These are phyloP conservation scores for Brassica cretica DNA, from an alignment of 345 rosid genomes.

Conservation along the genomic window DNA sequence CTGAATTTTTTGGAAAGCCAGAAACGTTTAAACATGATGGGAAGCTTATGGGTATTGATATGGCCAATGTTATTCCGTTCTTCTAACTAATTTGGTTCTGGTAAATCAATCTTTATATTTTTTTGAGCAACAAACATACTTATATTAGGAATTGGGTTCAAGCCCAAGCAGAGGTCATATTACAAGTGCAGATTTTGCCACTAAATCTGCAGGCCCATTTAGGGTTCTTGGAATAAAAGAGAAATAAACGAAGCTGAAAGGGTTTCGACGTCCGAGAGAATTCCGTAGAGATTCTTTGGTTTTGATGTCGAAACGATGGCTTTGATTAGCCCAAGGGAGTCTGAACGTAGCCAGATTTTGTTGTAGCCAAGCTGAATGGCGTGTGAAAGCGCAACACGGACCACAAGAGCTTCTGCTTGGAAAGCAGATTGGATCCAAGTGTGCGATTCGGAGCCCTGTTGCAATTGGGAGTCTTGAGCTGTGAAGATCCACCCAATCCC, in stretches of 20 bases:
- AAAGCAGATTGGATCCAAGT: neutral
- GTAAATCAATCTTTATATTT: neutral
- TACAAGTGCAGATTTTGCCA: no score
- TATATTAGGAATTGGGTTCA: no score
- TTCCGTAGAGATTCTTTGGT: no score
- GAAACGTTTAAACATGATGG: neutral
- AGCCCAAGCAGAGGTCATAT: no score
- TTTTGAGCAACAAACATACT: no score
- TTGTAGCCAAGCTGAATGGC: neutral
- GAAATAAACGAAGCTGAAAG: no score
- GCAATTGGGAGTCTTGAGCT: no score
- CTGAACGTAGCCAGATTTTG: neutral
- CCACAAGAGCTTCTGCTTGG: neutral
- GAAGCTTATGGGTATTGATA: neutral
- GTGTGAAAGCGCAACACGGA: neutral
- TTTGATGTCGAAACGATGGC: no score
- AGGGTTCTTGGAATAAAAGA: no score
- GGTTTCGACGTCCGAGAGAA: no score
- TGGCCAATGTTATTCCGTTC: neutral
- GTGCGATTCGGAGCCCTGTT: neutral
- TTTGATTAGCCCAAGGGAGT: no score
- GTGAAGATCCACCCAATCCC: neutral
- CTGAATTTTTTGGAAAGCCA: neutral
- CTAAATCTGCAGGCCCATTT: no score
- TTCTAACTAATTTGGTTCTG: neutral